A percentile compares a stretch with the other conserved stretches of the same genome.
These are phyloP conservation scores for Scheffersomyces cryptocercus DNA, from an alignment of 1,139 yeast genomes.

Conservation along the genomic window DNA sequence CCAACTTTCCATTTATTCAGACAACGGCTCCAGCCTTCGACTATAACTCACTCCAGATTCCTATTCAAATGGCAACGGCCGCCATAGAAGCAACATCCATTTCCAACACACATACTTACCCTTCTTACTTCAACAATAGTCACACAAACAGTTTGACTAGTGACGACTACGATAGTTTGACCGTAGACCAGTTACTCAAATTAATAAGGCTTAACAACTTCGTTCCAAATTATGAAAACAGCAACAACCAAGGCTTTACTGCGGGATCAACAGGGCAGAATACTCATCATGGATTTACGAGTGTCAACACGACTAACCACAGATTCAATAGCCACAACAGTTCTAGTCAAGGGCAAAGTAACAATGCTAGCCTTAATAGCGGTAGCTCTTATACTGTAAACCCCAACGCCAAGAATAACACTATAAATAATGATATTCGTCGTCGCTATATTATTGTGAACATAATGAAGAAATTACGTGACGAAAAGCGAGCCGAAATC, in stretches of 20 bases:
- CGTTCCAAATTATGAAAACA: neutral
- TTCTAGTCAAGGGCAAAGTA: neutral
- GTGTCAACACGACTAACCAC: constrained; percentile 1
- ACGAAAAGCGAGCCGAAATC: constrained; percentile 38
- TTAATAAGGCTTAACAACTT: constrained; percentile 21
- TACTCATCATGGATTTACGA: too few species aligned
- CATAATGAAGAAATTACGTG: constrained; percentile 39
- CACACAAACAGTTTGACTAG: constrained; percentile 31
- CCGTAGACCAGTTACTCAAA: constrained; percentile 41
- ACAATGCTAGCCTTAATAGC: neutral
- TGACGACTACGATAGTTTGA: constrained; percentile 42
- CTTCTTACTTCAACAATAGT: constrained; percentile 21
- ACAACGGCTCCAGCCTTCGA: neutral
- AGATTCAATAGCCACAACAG: neutral
- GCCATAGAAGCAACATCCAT: constrained; percentile 16
- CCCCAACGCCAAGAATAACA: constrained; percentile 10
- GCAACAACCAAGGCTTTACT: neutral
- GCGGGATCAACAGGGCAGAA: too few species aligned
- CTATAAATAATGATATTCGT: constrained; percentile 33
- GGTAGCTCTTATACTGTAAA: constrained; percentile 6
- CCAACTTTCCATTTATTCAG: constrained; percentile 2
- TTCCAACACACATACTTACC: constrained; percentile 9
- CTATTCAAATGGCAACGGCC: constrained; percentile 16
- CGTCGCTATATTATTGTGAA: constrained; percentile 38
- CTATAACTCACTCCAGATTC: constrained; percentile 2